Evolutionary conservation across 1,139 yeast genomes (phyloP).

Genomic region (Candida labiduridarum): DNA sequence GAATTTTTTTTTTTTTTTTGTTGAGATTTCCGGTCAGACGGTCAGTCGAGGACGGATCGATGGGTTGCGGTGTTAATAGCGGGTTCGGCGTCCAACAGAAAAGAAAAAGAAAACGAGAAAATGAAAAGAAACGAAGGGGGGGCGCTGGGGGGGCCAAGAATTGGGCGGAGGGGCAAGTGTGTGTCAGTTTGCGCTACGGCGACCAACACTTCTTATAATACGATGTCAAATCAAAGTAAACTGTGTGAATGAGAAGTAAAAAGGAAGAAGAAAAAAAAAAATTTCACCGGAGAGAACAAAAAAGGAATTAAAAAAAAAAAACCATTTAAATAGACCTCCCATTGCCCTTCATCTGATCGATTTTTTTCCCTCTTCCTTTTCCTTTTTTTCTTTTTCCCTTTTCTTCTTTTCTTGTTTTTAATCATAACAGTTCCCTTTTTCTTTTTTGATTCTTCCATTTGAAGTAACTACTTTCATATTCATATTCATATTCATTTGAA

Average conservation of each 20-base stretch:
- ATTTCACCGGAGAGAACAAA: not conserved
- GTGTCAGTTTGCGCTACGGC: too few relatives aligned
- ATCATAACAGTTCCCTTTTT: constrained; percentile 1
- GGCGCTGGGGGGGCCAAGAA: too few relatives aligned
- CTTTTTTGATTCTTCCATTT: not conserved
- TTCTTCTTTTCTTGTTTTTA: not conserved
- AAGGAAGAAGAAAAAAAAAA: not conserved
- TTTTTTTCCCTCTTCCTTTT: constrained; percentile 7
- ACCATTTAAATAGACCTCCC: not conserved
- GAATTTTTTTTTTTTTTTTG: too few relatives aligned
- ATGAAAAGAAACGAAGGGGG: not conserved
- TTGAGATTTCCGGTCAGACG: too few relatives aligned
- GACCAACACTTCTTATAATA: too few relatives aligned
- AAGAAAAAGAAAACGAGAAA: not conserved
- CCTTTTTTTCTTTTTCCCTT: not conserved
- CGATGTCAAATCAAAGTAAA: too few relatives aligned
- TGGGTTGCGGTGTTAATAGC: too few relatives aligned
- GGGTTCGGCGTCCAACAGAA: not conserved
- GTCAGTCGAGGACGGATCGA: too few relatives aligned
- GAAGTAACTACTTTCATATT: not conserved
- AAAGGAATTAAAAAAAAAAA: not conserved
- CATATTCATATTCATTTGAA: constrained; percentile 1
- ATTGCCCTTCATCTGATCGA: constrained; percentile 1
- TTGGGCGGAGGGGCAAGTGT: too few relatives aligned
- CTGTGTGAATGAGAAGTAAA: not conserved